Evolutionary conservation across 2,329 filamentous ascomycete species (phyloP), one percentile per base, ranked within the genome.

Genomic region (Phialophora chinensis): DNA sequence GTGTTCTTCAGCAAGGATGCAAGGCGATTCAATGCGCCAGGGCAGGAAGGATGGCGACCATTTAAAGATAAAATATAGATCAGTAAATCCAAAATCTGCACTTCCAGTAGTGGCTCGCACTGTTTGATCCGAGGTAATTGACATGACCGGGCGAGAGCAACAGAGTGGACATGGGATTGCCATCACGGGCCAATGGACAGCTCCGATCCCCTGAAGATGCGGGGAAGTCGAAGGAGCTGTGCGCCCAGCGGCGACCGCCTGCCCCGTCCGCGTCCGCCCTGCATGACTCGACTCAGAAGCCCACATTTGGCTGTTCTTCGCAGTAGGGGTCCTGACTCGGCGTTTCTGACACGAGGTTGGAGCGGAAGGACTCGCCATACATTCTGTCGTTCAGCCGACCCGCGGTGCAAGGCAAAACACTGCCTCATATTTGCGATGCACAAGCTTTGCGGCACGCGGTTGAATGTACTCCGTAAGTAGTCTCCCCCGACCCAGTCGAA

Each of bases 81-180:
- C 57, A 50, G 31, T 7, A 29, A 52, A 47, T 33, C 20, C 20
- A 49, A 35, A 49, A 11, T 3, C n/a, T 52, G 31, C 49, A 49
- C 44, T 44, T 52, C 57, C n/a, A 17, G 49, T 52, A 60, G 42
- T 60, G 44, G 44, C 44, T 23, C 12, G n/a, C n/a, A 49, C 44
- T 50, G 8, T 1, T 50, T 47, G 27, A 11, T 60, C 57, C 57
- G 57, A 60, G 57, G 57, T 50, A 60, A 50, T 60, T 35, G 44
- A 50, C 7, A 47, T 47, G 57, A 17, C 38, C 38, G 14, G 6
- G 38, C 14, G 17, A 3, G 38, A 10, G 38, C 38, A 44, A 8
- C 38, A 44, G 33, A 4, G 17, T 44, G 17, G 17, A 44, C 17
- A n/a, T n/a, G 38, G 12, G 14, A 44, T n/a, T n/a, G 17, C 38